Conservation (phyloP, 2,329 filamentous ascomycete species). For the Didymellaceae sp. region DNA sequence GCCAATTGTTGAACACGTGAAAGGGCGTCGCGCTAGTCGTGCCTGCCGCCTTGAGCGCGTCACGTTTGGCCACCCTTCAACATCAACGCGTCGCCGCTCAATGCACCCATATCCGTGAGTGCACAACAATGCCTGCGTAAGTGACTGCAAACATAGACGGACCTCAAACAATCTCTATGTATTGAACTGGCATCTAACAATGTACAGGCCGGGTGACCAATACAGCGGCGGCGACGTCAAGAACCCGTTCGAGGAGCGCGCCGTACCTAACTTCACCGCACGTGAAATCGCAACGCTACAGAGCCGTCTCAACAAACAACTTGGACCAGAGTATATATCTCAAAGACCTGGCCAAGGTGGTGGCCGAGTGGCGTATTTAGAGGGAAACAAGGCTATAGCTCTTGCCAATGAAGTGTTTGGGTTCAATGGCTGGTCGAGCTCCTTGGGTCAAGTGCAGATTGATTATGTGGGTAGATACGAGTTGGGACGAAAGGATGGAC, state of each 20-base stretch:
- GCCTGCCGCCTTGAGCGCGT: conserved; percentile 36
- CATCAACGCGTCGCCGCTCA: conserved; percentile 27
- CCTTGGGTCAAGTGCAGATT: conserved; percentile 92
- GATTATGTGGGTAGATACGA: conserved; percentile 73
- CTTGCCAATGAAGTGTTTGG: conserved; percentile 95
- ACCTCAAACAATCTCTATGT: no score
- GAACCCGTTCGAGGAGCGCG: conserved; percentile 85
- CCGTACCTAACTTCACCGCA: conserved; percentile 83
- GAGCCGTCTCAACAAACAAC: conserved; percentile 84
- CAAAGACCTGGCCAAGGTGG: conserved; percentile 82
- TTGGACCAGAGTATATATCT: conserved; percentile 96
- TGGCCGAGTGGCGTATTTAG: conserved; percentile 87
- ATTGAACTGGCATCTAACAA: no score
- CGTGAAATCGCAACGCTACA: conserved; percentile 88
- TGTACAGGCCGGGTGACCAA: conserved; percentile 47
- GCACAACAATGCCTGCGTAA: conserved; percentile 46
- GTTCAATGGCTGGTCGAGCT: conserved; percentile 96
- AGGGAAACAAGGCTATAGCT: conserved; percentile 95
- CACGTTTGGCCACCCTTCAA: conserved; percentile 37
- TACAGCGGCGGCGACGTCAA: conserved; percentile 47
- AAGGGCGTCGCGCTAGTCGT: conserved; percentile 23
- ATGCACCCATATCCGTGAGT: conserved; percentile 34
- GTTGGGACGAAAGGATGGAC: not conserved
- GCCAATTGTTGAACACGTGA: conserved; percentile 11
- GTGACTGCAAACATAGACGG: conserved; percentile 22